phyloP scores from a whole-genome alignment of 768 basidiomycete genomes.

The Hebeloma cylindrosporum region DNA sequence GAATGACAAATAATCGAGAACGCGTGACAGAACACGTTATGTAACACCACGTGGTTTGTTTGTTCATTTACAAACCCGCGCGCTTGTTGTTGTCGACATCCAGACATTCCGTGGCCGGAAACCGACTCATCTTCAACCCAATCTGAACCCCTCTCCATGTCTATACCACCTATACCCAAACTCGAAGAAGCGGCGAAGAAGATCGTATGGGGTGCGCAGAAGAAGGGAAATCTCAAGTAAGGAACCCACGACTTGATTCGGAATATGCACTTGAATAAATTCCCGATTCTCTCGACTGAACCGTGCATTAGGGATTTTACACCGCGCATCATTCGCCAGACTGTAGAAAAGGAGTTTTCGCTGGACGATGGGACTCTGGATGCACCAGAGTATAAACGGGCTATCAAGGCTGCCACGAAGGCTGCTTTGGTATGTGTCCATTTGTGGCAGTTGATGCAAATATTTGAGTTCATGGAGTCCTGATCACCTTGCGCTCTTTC shows the following conservation, averaged over 20 bases:
- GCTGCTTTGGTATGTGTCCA: conserved; percentile 35
- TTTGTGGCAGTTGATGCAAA: no score
- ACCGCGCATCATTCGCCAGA: conserved; percentile 47
- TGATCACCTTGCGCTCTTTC: no score
- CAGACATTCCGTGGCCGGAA: no score
- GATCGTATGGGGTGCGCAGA: conserved; percentile 27
- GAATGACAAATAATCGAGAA: neutral
- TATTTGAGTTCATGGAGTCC: no score
- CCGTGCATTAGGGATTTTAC: conserved; percentile 39
- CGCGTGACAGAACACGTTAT: conserved; percentile 8
- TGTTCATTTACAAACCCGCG: no score
- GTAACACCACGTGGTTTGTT: conserved; percentile 15
- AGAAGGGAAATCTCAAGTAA: conserved; percentile 32
- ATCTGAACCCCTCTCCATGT: conserved; percentile 18
- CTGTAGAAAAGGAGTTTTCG: conserved; percentile 46
- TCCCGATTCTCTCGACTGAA: neutral
- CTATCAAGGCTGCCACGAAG: conserved; percentile 44
- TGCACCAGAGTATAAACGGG: conserved; percentile 41
- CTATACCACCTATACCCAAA: conserved; percentile 27
- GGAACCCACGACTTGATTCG: conserved; percentile 1
- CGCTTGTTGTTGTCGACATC: neutral
- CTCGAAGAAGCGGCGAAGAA: conserved; percentile 33
- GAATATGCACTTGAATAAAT: neutral
- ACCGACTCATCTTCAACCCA: conserved; percentile 1
- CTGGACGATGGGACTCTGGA: conserved; percentile 48